These are phyloP conservation scores for Melaleuca alternifolia DNA, from an alignment of 345 rosid species.

Conservation along the genomic window DNA sequence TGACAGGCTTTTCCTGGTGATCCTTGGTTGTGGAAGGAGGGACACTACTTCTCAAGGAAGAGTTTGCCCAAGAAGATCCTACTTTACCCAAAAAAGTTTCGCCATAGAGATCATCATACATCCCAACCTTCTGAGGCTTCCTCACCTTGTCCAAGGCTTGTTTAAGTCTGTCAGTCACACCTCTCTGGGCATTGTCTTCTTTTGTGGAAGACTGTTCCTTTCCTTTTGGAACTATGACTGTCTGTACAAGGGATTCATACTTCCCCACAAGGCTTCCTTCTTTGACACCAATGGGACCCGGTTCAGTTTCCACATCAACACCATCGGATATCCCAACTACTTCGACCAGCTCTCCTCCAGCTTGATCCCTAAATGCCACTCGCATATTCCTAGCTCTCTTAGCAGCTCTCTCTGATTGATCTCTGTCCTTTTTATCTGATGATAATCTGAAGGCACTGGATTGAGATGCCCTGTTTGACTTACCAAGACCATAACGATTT, in stretches of 20 bases:
- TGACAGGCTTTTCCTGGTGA: constrained; percentile 7
- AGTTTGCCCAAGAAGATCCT: constrained; percentile 85
- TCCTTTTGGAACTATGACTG: constrained; percentile 69
- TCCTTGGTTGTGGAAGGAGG: constrained; percentile 20
- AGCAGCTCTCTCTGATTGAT: constrained; percentile 25
- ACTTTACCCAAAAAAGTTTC: constrained; percentile 59
- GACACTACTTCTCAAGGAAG: constrained; percentile 4
- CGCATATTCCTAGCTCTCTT: constrained; percentile 52
- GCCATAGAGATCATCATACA: constrained; percentile 69
- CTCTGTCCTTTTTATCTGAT: constrained; percentile 9
- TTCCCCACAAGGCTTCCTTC: constrained; percentile 97
- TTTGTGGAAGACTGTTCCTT: constrained; percentile 26
- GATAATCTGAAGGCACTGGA: constrained; percentile 15
- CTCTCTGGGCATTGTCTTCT: constrained; percentile 37
- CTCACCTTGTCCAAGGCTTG: constrained; percentile 64
- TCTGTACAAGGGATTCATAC: constrained; percentile 77
- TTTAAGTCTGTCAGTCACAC: constrained; percentile 63
- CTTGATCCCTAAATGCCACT: constrained; percentile 73
- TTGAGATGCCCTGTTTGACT: constrained; percentile 11
- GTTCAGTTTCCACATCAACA: constrained; percentile 89
- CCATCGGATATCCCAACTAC: constrained; percentile 95
- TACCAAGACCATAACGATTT: constrained; percentile 62
- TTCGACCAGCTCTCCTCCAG: constrained; percentile 82
- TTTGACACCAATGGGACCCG: constrained; percentile 77
- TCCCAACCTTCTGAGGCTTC: constrained; percentile 44